Base-by-base conservation (phyloP, 2,329 filamentous ascomycete species). In the Orbilia quercus region DNA sequence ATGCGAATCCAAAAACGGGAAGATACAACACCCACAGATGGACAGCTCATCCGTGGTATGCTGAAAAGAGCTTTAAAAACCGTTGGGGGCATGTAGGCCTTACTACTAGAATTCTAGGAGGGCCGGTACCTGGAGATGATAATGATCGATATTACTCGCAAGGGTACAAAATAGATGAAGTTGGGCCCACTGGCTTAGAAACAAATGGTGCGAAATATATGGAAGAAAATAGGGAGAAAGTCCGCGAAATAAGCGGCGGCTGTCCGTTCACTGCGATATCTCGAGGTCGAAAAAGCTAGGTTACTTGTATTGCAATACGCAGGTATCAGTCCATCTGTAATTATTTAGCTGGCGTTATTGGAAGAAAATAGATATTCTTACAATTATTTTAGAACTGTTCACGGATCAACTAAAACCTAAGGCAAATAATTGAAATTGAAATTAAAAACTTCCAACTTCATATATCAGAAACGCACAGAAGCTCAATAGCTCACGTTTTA, bases 41-140 rank as follows among this genome's bases (percentile, higher is more conserved):
- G 80, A 82, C 87, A 23, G 85, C 86, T 11, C 84, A 86, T 45
- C 89, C 89, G 1, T 90, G 85, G 79, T 91, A 90, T 79, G 82
- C 85, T 28, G 83, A 84, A 67, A 83, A 83, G 34, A 89, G 84
- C 0, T 79, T 85, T 36, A 86, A 84, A 85, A 86, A 84, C 76
- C 85, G 86, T 70, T 91, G 85, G 88, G 86, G 85, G 1, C 87
- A 84, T 0, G 79, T 79, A 65, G 87, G 84, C 0, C 83, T 84
- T 82, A 64, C 85, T 14, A 83, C 81, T 31, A 80, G 84, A 77
- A 38, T 81, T 1, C 75, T 82, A 23, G 83, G 84, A 1, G 78
- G 80, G 5, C 80, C 82, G 28, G 75, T 85, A 14, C 85, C 85
- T 0, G 84, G 84, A n/a, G 82, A 84, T 50, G 79, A 82, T 25